phyloP scores from a whole-genome alignment of 169 alveolate genomes.

The Plasmodium yoelii region DNA sequence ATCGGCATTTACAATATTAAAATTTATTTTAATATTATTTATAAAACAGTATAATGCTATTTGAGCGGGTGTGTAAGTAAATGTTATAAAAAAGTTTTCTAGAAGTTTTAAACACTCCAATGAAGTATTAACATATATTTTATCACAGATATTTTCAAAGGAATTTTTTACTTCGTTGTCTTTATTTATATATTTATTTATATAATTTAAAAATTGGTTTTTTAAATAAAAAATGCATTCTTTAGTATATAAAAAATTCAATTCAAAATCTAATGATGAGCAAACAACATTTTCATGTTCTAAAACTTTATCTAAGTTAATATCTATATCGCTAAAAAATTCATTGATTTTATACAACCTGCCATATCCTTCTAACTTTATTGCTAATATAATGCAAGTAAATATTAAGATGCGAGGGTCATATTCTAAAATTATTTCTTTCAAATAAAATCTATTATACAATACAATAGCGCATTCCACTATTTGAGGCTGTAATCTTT shows the following conservation, averaged over 20 bases:
- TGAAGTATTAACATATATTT: conserved; percentile 33
- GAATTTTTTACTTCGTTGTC: conserved; percentile 48
- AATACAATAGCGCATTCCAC: conserved; percentile 74
- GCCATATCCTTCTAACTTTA: conserved; percentile 81
- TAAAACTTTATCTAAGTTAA: conserved; percentile 66
- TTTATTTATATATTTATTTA: conserved; percentile 52
- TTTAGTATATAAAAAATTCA: conserved; percentile 32
- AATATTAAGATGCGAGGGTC: conserved; percentile 83
- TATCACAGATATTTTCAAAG: conserved; percentile 34
- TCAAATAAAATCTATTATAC: conserved; percentile 77
- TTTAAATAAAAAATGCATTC: conserved; percentile 64
- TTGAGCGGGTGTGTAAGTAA: conserved; percentile 64
- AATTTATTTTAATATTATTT: conserved; percentile 64
- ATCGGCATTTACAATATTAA: conserved; percentile 60
- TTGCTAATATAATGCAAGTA: conserved; percentile 79
- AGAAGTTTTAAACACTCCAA: conserved; percentile 48
- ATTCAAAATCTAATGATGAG: conserved; percentile 29
- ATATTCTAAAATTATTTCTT: conserved; percentile 79
- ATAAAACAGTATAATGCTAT: conserved; percentile 67
- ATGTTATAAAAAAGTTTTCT: conserved; percentile 43
- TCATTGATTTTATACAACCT: conserved; percentile 54
- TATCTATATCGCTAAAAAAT: conserved; percentile 67
- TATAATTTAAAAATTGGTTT: conserved; percentile 48
- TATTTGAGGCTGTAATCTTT: conserved; percentile 38
- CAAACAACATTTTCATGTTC: conserved; percentile 73